Evolutionary conservation across 1,139 yeast genomes (phyloP), one percentile per base, ranked within the genome.

Genomic region (Diutina neorugosa): DNA sequence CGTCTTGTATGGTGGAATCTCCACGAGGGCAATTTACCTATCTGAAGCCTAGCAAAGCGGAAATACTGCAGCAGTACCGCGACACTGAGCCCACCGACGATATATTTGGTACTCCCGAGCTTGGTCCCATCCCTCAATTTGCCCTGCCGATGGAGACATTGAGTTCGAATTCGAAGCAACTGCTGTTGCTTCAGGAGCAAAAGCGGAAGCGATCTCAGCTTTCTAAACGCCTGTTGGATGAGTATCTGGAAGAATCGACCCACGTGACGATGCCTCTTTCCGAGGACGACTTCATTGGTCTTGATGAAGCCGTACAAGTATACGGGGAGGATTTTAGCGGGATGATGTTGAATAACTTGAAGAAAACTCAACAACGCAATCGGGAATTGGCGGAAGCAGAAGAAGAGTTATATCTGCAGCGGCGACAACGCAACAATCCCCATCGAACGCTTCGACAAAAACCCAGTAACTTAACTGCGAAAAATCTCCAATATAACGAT

Each of bases 171-270:
- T 46, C 50, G 40, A 34, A 34, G 21, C 18, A 27, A 18, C 50
- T 46, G 50, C 50, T 46, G 50, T 8, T 46, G 18, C 27, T 46
- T n/a, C 40, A 34, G 23, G 31, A 34, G 16, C 16, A 16, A 9
- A n/a, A 12, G 23, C 37, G 16, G 20, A n/a, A 25, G n/a, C 20
- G 18, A 16, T 9, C 31, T 3, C 27, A 16, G 40, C 11, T 7
- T 7, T 7, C 27, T 19, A 12, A n/a, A 40, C 43, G 43, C 6
- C 43, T 18, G 18, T 20, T 46, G n/a, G 40, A 27, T 20, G 50
- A 46, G 14, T 46, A n/a, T 7, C 50, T 46, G 50, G 50, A 46
- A 16, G 50, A 25, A n/a, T 44, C 48, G 4, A 46, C 50, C 4
- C 21, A 27, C 7, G 27, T 46, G 14, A 46, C 50, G 4, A 16